Evolutionary conservation across 306 rosid genomes (phyloP), one percentile per base, ranked within the genome.

Genomic region (Prunus fruticosa): DNA sequence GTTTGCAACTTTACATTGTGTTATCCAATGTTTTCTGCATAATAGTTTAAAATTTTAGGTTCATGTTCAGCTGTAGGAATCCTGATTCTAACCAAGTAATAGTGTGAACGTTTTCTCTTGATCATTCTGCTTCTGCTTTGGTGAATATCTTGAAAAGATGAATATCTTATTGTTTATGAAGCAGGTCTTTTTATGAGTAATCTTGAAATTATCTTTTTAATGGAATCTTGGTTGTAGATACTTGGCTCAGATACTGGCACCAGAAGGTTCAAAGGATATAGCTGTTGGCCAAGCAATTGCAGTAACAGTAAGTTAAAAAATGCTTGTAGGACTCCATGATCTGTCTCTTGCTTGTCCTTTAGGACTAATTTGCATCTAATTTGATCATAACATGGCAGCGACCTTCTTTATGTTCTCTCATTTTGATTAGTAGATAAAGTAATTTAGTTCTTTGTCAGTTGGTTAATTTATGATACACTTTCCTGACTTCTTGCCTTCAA

Each of bases 211-310:
- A 22, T 11, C 25, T 43, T 38, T 73, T 63, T 72, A n/a, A 7
- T 78, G 61, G 22, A 78, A 76, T 78, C 20, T 72, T 75, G 50
- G 47, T 57, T 73, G 79, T 77, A 95, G 99, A 87, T 95, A 92
- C 89, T 82, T 95, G 84, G 97, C 96, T 66, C 89, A 88, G 85
- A 95, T 92, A 78, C 83, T 95, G 68, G 92, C 84, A 71, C 89
- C 93, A 30, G 97, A 92, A 58, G 99, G 99, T 72, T 85, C 97
- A 60, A 95, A 92, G 83, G 99, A 95, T 23, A 91, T 95, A 82
- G 90, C 89, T 50, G 97, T 95, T 25, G 99, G 99, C 67, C 91
- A 90, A 67, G 91, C 99, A 67, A 95, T 95, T 86, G 99, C 99
- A 71, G 84, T 95, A 83, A 90, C 97, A 53, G 99, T 95, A 87